Conservation (phyloP, 805 yeast genomes). For the Metschnikowia chrysomelidarum region DNA sequence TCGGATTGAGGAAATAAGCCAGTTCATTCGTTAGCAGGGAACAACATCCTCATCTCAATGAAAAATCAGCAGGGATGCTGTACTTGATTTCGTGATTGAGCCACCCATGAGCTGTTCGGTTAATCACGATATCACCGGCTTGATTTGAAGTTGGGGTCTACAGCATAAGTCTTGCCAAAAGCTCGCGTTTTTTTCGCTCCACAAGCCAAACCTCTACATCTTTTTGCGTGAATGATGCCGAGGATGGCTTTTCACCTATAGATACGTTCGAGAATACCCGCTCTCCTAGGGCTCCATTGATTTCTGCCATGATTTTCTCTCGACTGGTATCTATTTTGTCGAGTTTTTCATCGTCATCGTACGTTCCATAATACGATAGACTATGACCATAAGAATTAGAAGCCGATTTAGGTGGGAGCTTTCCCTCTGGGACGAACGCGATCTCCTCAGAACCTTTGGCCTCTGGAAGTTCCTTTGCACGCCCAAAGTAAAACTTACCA, state of each 20-base stretch:
- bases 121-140: too few relatives aligned
- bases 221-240: conserved; percentile 24
- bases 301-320: conserved; percentile 12
- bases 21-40: too few relatives aligned
- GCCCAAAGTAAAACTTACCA: conserved; percentile 75
- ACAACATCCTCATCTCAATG: too few relatives aligned
- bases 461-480: conserved; percentile 79
- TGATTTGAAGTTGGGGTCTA: too few relatives aligned
- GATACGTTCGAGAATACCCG: conserved; percentile 1
- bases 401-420: conserved; percentile 15
- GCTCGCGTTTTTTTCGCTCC: conserved; percentile 40
- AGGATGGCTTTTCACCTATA: background rate
- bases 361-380: conserved; percentile 44
- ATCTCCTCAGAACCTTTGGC: conserved; percentile 32
- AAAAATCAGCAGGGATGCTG: too few relatives aligned
- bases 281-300: conserved; percentile 16
- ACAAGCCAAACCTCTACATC: conserved; percentile 49
- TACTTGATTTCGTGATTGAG: too few relatives aligned
- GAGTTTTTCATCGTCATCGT: conserved; percentile 24
- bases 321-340: conserved; percentile 4
- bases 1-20: too few relatives aligned
- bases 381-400: conserved; percentile 7
- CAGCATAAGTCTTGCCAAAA: conserved; percentile 31
- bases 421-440: conserved; percentile 12
- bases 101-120: too few relatives aligned